Conservation (phyloP, 495 filamentous ascomycete species). For the Trichocladium uniseriatum region DNA sequence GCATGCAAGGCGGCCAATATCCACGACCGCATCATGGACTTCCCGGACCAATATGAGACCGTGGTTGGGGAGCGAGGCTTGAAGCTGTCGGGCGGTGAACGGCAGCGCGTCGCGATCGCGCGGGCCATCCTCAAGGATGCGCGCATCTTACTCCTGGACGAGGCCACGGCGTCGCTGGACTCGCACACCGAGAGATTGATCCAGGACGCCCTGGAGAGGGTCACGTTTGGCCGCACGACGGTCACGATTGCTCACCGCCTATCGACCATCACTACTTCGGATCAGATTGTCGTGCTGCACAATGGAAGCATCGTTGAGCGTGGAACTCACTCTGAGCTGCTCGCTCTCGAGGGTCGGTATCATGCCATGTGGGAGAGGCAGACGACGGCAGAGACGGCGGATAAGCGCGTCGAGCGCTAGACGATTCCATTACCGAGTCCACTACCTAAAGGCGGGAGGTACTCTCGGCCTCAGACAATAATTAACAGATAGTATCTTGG, state of each 20-base stretch:
- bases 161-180: constrained; percentile 86
- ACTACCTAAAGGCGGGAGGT: no score
- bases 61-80: constrained; percentile 92
- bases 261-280: constrained; percentile 82
- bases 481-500: background rate
- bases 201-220: constrained; percentile 65
- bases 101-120: no score
- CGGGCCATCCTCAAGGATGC: no score
- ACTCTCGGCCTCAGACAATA: background rate
- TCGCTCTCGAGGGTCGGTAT: constrained; percentile 65
- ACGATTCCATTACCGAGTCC: no score
- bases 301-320: constrained; percentile 70
- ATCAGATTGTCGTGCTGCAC: constrained; percentile 85
- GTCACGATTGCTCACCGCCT: constrained; percentile 51
- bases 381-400: constrained; percentile 10
- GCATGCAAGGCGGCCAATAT: constrained; percentile 86
- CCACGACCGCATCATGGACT: constrained; percentile 84
- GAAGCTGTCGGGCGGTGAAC: constrained; percentile 73
- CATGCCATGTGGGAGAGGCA: constrained; percentile 91
- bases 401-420: background rate
- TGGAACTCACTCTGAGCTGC: constrained; percentile 73
- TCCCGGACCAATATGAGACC: constrained; percentile 82
- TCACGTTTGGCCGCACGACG: constrained; percentile 37
- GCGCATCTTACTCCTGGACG: constrained; percentile 76
- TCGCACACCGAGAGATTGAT: constrained; percentile 49